phyloP scores from a whole-genome alignment of 148 eudicot genomes.

The Camellia granthamiana region DNA sequence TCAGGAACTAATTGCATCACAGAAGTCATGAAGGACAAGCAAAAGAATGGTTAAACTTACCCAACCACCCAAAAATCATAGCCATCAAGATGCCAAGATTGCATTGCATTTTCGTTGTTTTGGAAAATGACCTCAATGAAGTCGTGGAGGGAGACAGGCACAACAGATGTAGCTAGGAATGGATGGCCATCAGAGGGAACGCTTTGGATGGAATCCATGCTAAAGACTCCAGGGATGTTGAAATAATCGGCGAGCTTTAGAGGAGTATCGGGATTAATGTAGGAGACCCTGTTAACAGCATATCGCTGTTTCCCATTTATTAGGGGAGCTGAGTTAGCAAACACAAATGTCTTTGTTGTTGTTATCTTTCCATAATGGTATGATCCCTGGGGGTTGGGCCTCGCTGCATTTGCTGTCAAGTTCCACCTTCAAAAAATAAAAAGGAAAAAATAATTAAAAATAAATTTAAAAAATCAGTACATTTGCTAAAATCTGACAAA shows the following conservation, averaged over 20 bases:
- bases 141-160: constrained; percentile 61
- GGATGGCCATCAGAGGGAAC: constrained; percentile 56
- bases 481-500: neutral
- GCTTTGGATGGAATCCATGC: constrained; percentile 57
- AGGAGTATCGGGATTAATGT: constrained; percentile 70
- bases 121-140: constrained; percentile 85
- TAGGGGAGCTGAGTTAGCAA: constrained; percentile 67
- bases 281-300: constrained; percentile 82
- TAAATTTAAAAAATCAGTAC: neutral
- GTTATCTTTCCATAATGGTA: constrained; percentile 83
- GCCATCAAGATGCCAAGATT: constrained; percentile 98
- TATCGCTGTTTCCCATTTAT: constrained; percentile 73
- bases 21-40: neutral
- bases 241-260: constrained; percentile 88
- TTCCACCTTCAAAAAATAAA: constrained; percentile 66
- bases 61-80: constrained; percentile 98
- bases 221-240: constrained; percentile 78
- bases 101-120: constrained; percentile 60
- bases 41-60: constrained; percentile 30
- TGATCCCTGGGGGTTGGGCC: constrained; percentile 98
- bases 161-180: constrained; percentile 51
- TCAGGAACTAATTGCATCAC: constrained; percentile 15
- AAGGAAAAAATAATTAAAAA: neutral
- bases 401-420: constrained; percentile 91
- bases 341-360: constrained; percentile 46